Evolutionary conservation across 495 filamentous ascomycete genomes (phyloP).

Genomic region (Lentithecium fluviatile): DNA sequence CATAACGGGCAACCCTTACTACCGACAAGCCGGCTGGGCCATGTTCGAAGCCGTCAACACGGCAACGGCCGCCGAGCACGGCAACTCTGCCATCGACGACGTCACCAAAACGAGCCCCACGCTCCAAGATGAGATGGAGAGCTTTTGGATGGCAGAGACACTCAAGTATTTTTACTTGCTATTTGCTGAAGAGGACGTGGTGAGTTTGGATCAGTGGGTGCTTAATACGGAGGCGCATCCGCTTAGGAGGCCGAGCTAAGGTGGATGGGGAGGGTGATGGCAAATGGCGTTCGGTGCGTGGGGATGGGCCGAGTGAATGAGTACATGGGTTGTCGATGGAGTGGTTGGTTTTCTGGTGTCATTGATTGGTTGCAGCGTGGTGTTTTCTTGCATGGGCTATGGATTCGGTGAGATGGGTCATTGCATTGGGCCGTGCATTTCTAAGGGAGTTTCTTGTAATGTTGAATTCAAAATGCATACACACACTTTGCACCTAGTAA

Average conservation of each 20-base stretch:
- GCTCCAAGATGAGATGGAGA: constrained; percentile 44
- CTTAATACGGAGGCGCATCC: constrained; percentile 47
- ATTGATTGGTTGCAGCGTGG: too few relatives aligned
- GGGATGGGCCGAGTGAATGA: too few relatives aligned
- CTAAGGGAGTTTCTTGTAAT: too few relatives aligned
- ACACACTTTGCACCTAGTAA: too few relatives aligned
- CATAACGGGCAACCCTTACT: constrained; percentile 74
- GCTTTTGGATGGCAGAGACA: constrained; percentile 48
- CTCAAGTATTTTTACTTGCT: constrained; percentile 89
- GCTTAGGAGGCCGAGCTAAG: constrained; percentile 31
- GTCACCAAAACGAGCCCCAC: constrained; percentile 54
- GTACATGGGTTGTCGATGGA: neutral
- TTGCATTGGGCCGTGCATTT: too few relatives aligned
- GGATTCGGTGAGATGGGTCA: neutral
- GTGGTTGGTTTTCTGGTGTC: too few relatives aligned
- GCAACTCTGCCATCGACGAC: constrained; percentile 72
- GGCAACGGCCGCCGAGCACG: constrained; percentile 63
- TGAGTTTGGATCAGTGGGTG: constrained; percentile 71
- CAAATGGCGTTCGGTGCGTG: neutral
- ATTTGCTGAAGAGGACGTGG: constrained; percentile 67
- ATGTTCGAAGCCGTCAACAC: constrained; percentile 79
- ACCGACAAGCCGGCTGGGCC: constrained; percentile 84
- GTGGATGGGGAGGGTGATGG: neutral
- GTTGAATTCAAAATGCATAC: too few relatives aligned
- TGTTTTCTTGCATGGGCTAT: neutral